These are phyloP conservation scores for Pestalotiopsis fici DNA, from an alignment of 2,329 filamentous ascomycete genomes.

Conservation along the genomic window DNA sequence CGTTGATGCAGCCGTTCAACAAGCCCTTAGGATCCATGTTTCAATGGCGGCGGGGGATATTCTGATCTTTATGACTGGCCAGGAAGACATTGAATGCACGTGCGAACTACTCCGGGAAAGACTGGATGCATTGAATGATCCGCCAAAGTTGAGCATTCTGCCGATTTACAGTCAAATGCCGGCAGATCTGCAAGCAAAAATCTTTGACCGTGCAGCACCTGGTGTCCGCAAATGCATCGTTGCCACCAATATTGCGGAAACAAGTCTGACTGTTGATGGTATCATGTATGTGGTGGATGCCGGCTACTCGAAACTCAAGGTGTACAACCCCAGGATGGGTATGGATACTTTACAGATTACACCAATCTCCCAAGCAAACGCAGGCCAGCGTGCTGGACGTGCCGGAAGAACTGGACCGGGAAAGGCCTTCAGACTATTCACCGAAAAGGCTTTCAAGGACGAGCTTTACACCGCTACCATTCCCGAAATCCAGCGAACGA, in stretches of 20 bases:
- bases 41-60: conserved; percentile 94
- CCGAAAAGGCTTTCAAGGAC: conserved; percentile 91
- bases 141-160: conserved; percentile 89
- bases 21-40: conserved; percentile 93
- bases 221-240: conserved; percentile 97
- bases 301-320: conserved; percentile 95
- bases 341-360: conserved; percentile 99
- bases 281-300: conserved; percentile 99
- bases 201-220: conserved; percentile 87
- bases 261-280: conserved; percentile 94
- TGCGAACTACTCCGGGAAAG: conserved; percentile 91
- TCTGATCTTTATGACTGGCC: conserved; percentile 97
- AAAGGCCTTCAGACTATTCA: conserved; percentile 92
- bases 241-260: conserved; percentile 97
- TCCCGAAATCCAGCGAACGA: conserved; percentile 95
- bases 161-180: conserved; percentile 99
- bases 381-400: conserved; percentile 88
- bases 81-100: conserved; percentile 97
- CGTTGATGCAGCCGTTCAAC: conserved; percentile 94
- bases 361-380: conserved; percentile 95
- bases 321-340: conserved; percentile 98
- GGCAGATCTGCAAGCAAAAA: conserved; percentile 94
- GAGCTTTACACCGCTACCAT: conserved; percentile 97
- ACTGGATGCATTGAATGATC: conserved; percentile 86
- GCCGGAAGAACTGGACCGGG: conserved; percentile 93